phyloP scores from a whole-genome alignment of 441 rosid genomes.

The Bruguiera hainesii region DNA sequence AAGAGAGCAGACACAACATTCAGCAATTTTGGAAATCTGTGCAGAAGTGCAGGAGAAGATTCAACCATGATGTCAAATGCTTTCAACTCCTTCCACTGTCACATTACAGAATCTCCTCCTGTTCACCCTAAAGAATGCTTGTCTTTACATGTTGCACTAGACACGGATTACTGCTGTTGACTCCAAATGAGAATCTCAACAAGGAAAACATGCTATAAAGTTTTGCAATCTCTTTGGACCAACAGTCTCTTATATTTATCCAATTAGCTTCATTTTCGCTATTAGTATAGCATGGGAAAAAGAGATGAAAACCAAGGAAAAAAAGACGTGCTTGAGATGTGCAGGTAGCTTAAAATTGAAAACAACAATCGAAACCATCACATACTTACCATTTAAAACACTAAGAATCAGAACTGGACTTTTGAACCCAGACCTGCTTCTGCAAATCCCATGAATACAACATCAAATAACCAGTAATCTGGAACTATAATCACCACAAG shows the following conservation, averaged over 20 bases:
- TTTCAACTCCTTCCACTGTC: no score
- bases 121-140: background rate
- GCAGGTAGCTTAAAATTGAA: background rate
- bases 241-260: background rate
- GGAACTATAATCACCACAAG: no score
- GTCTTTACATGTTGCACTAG: no score
- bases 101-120: background rate
- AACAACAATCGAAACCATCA: no score
- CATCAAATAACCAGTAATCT: background rate
- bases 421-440: constrained; percentile 87
- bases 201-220: no score
- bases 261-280: background rate
- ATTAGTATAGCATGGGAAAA: background rate
- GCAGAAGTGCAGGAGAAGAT: background rate
- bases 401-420: constrained; percentile 55
- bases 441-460: constrained; percentile 30
- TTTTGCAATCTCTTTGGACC: background rate
- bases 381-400: constrained; percentile 26
- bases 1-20: background rate
- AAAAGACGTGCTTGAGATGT: background rate
- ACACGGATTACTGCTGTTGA: no score
- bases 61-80: background rate
- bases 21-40: background rate
- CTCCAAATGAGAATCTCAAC: no score
- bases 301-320: background rate